These are phyloP conservation scores for Mortierella sp. DNA, from an alignment of 371 early-diverging fungal genomes.

Conservation along the genomic window DNA sequence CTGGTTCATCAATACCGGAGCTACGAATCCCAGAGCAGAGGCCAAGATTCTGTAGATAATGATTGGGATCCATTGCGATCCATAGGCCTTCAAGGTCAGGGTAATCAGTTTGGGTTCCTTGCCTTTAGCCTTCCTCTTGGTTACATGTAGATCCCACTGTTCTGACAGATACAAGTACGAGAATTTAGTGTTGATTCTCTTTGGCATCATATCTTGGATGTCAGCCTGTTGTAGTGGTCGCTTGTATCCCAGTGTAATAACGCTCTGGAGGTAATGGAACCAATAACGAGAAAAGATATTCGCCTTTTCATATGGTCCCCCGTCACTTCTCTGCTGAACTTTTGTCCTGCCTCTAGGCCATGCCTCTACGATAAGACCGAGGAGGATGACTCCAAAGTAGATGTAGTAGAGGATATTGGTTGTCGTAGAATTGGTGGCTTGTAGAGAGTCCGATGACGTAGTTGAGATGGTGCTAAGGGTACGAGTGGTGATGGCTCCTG, in stretches of 20 bases:
- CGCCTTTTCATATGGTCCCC: conserved; percentile 43
- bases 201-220: conserved; percentile 37
- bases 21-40: conserved; percentile 28
- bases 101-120: conserved; percentile 24
- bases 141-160: conserved; percentile 32
- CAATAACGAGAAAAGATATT: conserved; percentile 41
- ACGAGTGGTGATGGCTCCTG: conserved; percentile 31
- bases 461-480: conserved; percentile 11
- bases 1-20: conserved; percentile 29
- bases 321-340: conserved; percentile 20
- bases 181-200: conserved; percentile 22
- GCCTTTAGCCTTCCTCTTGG: conserved; percentile 17
- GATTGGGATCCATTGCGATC: conserved; percentile 29
- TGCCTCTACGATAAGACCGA: conserved; percentile 40
- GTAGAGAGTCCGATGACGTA: not conserved
- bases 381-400: conserved; percentile 21
- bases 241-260: conserved; percentile 33
- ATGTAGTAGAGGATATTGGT: conserved; percentile 17
- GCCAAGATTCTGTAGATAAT: conserved; percentile 14
- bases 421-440: not conserved
- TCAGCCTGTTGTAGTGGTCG: conserved; percentile 24
- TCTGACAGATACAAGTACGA: conserved; percentile 13
- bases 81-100: conserved; percentile 15
- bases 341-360: conserved; percentile 38
- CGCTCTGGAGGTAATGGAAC: conserved; percentile 36